Conservation (phyloP, 768 basidiomycete species). For the Melanogaster broomeanus region DNA sequence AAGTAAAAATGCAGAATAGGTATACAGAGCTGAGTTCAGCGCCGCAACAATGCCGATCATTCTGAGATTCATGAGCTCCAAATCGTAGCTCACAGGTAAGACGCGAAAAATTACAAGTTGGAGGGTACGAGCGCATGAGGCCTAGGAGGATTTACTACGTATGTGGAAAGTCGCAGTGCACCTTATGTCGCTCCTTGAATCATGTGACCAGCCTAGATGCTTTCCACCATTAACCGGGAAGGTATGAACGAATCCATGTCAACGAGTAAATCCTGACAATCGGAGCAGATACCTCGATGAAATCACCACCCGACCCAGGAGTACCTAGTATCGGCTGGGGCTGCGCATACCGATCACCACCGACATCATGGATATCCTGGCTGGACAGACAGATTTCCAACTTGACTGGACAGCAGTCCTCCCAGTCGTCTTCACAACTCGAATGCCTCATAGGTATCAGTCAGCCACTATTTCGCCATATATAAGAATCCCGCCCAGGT, state of each 20-base stretch:
- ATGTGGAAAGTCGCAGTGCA: too few species aligned
- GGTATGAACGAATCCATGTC: too few species aligned
- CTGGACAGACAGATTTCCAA: neutral
- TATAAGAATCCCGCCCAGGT: neutral
- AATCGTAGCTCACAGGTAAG: slow-evolving; percentile 75
- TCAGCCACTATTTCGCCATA: neutral
- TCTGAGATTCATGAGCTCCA: slow-evolving; percentile 78
- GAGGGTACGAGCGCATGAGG: neutral
- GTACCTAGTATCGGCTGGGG: too few species aligned
- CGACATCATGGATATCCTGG: too few species aligned
- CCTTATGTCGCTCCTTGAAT: too few species aligned
- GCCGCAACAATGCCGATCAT: slow-evolving; percentile 81
- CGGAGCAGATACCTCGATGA: too few species aligned
- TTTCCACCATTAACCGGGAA: too few species aligned
- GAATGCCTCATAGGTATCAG: neutral
- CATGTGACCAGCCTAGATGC: too few species aligned
- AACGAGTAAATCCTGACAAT: too few species aligned
- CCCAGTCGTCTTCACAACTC: neutral
- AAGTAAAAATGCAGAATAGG: slow-evolving; percentile 40
- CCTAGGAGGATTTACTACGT: too few species aligned
- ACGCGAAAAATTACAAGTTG: slow-evolving; percentile 82
- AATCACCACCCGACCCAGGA: too few species aligned
- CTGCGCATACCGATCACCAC: too few species aligned
- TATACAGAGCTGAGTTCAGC: slow-evolving; percentile 60
- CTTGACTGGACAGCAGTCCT: neutral